Evolutionary conservation across 2,329 filamentous ascomycete genomes (phyloP), one percentile per base, ranked within the genome.

Genomic region (Penicillium paneum): DNA sequence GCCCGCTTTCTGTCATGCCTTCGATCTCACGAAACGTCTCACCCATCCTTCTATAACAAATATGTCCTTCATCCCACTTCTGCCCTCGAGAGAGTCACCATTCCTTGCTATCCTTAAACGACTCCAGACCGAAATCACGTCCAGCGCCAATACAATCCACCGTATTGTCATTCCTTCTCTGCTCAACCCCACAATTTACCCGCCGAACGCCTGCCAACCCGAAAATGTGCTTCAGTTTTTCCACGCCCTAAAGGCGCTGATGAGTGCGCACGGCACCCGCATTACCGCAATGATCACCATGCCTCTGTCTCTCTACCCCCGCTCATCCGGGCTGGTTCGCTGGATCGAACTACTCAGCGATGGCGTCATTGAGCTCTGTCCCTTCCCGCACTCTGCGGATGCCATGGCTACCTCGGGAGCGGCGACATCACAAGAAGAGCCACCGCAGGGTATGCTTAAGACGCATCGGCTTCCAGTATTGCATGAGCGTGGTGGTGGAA

Each of bases 271-370:
- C 60, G 71, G 84, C 1, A 78, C 76, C 2, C 85, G 84, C 17
- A 72, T 93, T 5, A 90, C 88, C 1, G 86, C 84, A 5, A 79
- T 97, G 62, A 76, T 91, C 41, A 91, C 91, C 0, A 74, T 97
- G 0, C 91, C 93, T 0, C 77, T 93, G 1, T 86, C 90, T 0
- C 82, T 99, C 0, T 90, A 90, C 68, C 89, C 91, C 2, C 84
- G 93, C 13, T 79, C 77, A 19, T 83, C 87, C 0, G 91, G 90
- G 1, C 78, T 97, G 11, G 85, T 90, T 11, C 84, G 90, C 45
- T 96, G 91, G 90, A 86, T 91, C 58, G 94, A 99, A 70, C 77
- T 90, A 2, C 77, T 97, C 1, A 86, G 81, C 60, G 94, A 99
- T 66, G 91, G 91, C 5, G 90, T 96, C 7, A 76, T 97, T 21